Evolutionary conservation across 257 asterid species (phyloP), one percentile per base, ranked within the genome.

Genomic region (Penstemon eatonii): DNA sequence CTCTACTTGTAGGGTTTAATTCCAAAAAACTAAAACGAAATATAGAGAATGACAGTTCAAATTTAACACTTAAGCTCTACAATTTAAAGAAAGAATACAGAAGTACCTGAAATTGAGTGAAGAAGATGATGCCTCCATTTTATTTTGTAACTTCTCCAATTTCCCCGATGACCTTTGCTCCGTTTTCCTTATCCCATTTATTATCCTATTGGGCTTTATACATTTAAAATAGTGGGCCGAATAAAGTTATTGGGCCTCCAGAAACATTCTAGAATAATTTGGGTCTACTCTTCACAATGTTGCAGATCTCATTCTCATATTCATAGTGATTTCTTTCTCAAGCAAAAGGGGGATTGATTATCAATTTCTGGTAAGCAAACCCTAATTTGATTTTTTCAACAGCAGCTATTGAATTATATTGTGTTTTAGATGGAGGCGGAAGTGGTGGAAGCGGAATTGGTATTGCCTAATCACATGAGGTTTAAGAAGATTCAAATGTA

Each of bases 401-500:
- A 0, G 5, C 10, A 3, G 12, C 9, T 37, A 13, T 11, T 0
- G 40, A 60, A 12, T 42, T 36, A 7, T 6, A 8, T 19, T 4
- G 4, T 7, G 5, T 13, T 66, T 52, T n/a, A 63, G 68, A 87
- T 92, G 98, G 98, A 87, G 86, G 73, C 78, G 4, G 97, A 92
- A 75, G 98, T 92, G 78, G 66, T 87, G 18, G 97, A 92, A 66
- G 91, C 90, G 0, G 98, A 89, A 74, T 40, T 92, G 76, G 97
- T 89, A 53, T 73, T 92, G 76, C 97, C 97, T 0, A 75, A 85
- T 59, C 87, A 87, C 76, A 64, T 92, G 83, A 84, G 51, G 67
- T 92, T 92, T 65, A 92, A 92, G 90, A 89, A 84, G 85, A 79
- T 89, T 86, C 98, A 92, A 73, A 85, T 86, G 88, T 81, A 87